Evolutionary conservation across 2,329 filamentous ascomycete genomes (phyloP).

Genomic region (Diplodia mutila): DNA sequence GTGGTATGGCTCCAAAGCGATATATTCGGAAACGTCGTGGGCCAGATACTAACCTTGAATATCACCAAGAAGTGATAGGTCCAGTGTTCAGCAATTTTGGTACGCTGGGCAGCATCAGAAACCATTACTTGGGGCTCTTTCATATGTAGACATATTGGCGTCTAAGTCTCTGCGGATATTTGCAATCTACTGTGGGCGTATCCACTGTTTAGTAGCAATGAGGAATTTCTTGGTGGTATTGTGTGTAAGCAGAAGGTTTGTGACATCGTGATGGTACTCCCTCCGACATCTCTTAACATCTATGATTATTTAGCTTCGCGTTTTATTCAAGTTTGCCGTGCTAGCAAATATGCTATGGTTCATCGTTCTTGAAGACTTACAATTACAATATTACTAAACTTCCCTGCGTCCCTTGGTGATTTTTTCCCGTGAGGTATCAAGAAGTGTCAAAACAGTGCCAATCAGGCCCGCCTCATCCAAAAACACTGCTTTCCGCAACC

Average conservation of each 20-base stretch:
- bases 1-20: not conserved
- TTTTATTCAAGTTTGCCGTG: not conserved
- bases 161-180: not conserved
- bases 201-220: too few species aligned
- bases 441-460: not conserved
- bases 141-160: not conserved
- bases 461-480: not conserved
- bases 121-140: not conserved
- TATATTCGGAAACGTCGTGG: not conserved
- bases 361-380: not conserved
- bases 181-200: not conserved
- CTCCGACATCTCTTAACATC: too few species aligned
- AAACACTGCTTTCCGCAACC: not conserved
- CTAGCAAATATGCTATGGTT: not conserved
- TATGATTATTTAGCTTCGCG: not conserved
- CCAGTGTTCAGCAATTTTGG: not conserved
- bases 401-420: not conserved
- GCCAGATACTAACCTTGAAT: too few species aligned
- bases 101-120: not conserved
- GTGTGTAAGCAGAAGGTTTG: too few species aligned
- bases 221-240: too few species aligned
- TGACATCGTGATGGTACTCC: too few species aligned
- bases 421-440: not conserved
- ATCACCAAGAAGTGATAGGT: not conserved
- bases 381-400: not conserved